A percentile compares a stretch with the other conserved stretches of the same genome.
These are phyloP conservation scores for Diaporthe destruens DNA, from an alignment of 2,329 filamentous ascomycete species.

Conservation along the genomic window DNA sequence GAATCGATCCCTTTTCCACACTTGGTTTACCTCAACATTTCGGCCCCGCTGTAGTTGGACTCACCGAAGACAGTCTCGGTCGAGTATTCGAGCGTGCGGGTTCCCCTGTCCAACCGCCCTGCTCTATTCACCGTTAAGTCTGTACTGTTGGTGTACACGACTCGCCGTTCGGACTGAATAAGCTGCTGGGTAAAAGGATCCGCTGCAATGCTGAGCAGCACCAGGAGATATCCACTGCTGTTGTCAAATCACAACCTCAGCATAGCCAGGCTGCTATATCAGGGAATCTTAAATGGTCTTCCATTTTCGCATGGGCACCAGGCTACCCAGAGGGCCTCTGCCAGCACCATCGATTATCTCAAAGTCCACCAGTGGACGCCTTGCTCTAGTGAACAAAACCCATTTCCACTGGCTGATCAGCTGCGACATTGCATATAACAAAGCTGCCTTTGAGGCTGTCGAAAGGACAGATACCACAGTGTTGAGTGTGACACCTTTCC, in stretches of 20 bases:
- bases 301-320: not conserved
- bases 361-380: constrained; percentile 18
- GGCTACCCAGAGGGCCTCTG: constrained; percentile 18
- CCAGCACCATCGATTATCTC: constrained; percentile 29
- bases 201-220: constrained; percentile 20
- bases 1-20: too few relatives aligned
- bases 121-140: constrained; percentile 1
- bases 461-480: constrained; percentile 31
- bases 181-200: constrained; percentile 36
- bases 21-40: too few relatives aligned
- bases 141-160: constrained; percentile 3
- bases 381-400: not conserved
- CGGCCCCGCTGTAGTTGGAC: not conserved
- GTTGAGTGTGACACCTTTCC: constrained; percentile 28
- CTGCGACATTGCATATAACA: constrained; percentile 21
- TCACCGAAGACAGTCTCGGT: not conserved
- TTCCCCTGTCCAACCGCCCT: constrained; percentile 11
- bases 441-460: constrained; percentile 9
- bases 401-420: constrained; percentile 37
- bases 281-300: not conserved
- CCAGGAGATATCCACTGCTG: not conserved
- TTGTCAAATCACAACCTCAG: not conserved
- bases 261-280: too few relatives aligned
- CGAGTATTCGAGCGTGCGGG: not conserved
- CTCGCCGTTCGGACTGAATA: constrained; percentile 10